These are phyloP conservation scores for Phytophthora palmivora DNA, from an alignment of 352 stramenopile genomes.

Conservation along the genomic window DNA sequence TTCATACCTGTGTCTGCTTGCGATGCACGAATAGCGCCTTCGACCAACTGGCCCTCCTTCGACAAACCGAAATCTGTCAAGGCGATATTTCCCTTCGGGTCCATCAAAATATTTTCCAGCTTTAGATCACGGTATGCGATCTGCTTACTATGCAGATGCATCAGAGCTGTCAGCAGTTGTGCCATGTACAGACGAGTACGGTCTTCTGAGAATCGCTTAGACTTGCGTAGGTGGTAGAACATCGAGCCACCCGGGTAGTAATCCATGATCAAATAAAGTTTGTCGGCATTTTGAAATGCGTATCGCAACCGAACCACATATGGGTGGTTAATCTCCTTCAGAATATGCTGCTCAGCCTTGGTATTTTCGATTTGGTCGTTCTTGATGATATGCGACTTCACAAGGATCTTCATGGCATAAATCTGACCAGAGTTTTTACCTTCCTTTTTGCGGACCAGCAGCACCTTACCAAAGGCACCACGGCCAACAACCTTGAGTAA, in stretches of 20 bases:
- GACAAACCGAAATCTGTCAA: constrained; percentile 90
- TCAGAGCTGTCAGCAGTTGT: constrained; percentile 85
- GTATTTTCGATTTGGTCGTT: constrained; percentile 95
- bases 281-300: constrained; percentile 90
- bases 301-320: constrained; percentile 88
- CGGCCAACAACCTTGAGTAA: constrained; percentile 96
- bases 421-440: constrained; percentile 87
- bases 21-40: constrained; percentile 83
- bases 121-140: constrained; percentile 92
- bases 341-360: constrained; percentile 90
- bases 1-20: constrained; percentile 88
- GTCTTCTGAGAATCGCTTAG: constrained; percentile 87
- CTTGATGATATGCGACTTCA: constrained; percentile 93
- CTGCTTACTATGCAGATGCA: constrained; percentile 91
- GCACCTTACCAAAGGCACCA: constrained; percentile 95
- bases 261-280: constrained; percentile 98
- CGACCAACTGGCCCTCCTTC: constrained; percentile 84
- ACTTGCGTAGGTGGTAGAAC: constrained; percentile 91
- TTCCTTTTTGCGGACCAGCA: constrained; percentile 94
- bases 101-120: constrained; percentile 92
- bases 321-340: constrained; percentile 91
- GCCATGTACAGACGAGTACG: constrained; percentile 89
- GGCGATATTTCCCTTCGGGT: constrained; percentile 87
- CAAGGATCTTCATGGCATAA: constrained; percentile 96
- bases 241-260: constrained; percentile 93